phyloP scores from a whole-genome alignment of 2,329 filamentous ascomycete genomes.

The Polytolypa hystricis region DNA sequence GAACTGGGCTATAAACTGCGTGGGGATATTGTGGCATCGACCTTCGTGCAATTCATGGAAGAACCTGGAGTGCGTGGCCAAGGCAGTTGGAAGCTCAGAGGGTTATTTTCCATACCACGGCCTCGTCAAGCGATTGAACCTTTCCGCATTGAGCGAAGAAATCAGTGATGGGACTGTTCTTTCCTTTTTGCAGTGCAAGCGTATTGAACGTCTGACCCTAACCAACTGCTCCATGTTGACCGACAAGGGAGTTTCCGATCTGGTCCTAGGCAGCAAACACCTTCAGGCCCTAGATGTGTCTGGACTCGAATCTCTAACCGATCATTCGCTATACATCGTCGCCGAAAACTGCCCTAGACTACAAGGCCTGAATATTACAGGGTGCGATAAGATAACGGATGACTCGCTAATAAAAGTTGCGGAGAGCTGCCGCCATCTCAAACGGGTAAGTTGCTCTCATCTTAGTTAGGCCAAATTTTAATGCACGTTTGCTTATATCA shows the following conservation, averaged over 20 bases:
- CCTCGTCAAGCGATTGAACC: slow-evolving; percentile 83
- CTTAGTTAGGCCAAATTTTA: neutral
- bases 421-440: slow-evolving; percentile 72
- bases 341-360: slow-evolving; percentile 72
- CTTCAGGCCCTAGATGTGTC: slow-evolving; percentile 87
- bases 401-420: slow-evolving; percentile 74
- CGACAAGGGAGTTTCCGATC: slow-evolving; percentile 67
- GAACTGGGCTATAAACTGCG: slow-evolving; percentile 82
- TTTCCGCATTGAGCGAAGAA: slow-evolving; percentile 63
- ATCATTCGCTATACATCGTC: slow-evolving; percentile 65
- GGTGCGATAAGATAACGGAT: slow-evolving; percentile 73
- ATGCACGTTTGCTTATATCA: slow-evolving; percentile 20
- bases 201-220: slow-evolving; percentile 83
- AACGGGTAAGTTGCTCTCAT: slow-evolving; percentile 50
- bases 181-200: slow-evolving; percentile 72
- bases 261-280: slow-evolving; percentile 68
- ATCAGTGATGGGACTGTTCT: slow-evolving; percentile 84
- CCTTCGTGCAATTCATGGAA: slow-evolving; percentile 81
- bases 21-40: slow-evolving; percentile 89
- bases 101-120: slow-evolving; percentile 82
- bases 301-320: slow-evolving; percentile 66
- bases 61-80: slow-evolving; percentile 69
- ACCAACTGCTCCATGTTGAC: slow-evolving; percentile 81
- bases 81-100: slow-evolving; percentile 58
- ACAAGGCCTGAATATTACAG: slow-evolving; percentile 87